phyloP scores from a whole-genome alignment of 2,329 filamentous ascomycete species.

The Cadophora sp. region DNA sequence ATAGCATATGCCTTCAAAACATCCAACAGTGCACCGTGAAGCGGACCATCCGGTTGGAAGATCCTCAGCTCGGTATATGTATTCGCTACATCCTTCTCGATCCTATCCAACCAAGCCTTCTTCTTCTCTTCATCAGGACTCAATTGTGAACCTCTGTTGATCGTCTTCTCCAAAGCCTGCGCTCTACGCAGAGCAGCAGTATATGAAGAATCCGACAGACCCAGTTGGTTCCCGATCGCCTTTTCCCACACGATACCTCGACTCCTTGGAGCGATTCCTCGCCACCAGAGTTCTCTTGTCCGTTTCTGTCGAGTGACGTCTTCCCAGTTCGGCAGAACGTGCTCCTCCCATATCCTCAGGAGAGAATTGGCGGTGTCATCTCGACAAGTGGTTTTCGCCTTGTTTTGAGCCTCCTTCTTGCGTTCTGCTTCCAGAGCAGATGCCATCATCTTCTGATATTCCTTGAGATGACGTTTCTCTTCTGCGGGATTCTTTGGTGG shows the following conservation, averaged over 20 bases:
- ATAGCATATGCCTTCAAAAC: constrained; percentile 80
- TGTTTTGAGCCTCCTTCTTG: constrained; percentile 60
- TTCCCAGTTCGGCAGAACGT: constrained; percentile 79
- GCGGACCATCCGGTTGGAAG: constrained; percentile 61
- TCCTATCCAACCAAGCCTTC: constrained; percentile 66
- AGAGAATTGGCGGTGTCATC: constrained; percentile 62
- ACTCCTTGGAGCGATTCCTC: constrained; percentile 74
- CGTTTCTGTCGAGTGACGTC: constrained; percentile 71
- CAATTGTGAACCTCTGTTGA: constrained; percentile 42
- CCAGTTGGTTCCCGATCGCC: constrained; percentile 46
- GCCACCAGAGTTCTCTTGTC: constrained; percentile 83
- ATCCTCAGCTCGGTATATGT: constrained; percentile 78
- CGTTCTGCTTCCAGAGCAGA: constrained; percentile 65
- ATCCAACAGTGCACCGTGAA: constrained; percentile 72
- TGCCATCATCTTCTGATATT: constrained; percentile 85
- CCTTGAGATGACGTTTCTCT: constrained; percentile 85
- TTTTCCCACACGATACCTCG: constrained; percentile 51
- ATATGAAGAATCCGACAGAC: constrained; percentile 67
- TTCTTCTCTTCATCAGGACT: constrained; percentile 59
- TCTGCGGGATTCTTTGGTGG: constrained; percentile 89
- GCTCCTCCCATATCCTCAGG: constrained; percentile 74
- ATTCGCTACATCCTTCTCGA: constrained; percentile 67
- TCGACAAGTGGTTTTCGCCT: constrained; percentile 58
- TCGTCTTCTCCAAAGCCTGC: constrained; percentile 60
- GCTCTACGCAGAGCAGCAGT: constrained; percentile 73